phyloP scores from a whole-genome alignment of 805 yeast species.

The Metschnikowia rubicola region DNA sequence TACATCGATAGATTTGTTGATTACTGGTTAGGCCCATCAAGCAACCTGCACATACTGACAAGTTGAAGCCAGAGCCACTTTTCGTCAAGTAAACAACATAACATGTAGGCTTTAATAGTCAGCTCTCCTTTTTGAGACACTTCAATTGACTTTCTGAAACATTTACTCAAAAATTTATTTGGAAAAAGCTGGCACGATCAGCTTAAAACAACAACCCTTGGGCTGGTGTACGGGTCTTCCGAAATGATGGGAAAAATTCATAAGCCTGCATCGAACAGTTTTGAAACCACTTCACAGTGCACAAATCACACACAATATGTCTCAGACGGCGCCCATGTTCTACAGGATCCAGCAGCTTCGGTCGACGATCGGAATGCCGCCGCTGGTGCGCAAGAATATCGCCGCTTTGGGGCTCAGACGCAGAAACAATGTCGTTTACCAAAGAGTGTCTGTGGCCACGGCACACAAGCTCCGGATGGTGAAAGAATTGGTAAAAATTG shows the following conservation, averaged over 20 bases:
- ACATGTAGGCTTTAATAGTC: too few species aligned
- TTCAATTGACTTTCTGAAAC: too few species aligned
- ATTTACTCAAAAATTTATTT: too few species aligned
- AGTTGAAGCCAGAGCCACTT: too few species aligned
- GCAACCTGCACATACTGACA: too few species aligned
- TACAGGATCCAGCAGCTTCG: constrained; percentile 70
- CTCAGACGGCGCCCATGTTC: constrained; percentile 14
- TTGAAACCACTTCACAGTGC: neutral
- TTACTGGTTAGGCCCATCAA: too few species aligned
- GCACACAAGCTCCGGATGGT: constrained; percentile 84
- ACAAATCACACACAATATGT: neutral
- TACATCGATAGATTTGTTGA: too few species aligned
- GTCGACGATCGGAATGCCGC: constrained; percentile 84
- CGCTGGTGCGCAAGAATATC: constrained; percentile 59
- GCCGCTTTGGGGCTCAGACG: constrained; percentile 69
- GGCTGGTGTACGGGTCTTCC: neutral
- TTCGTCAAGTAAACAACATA: too few species aligned
- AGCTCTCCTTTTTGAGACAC: too few species aligned
- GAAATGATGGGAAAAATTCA: neutral
- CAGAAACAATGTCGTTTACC: constrained; percentile 73
- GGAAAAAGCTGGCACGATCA: neutral
- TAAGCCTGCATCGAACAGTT: neutral
- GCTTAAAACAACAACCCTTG: neutral
- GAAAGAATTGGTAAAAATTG: constrained; percentile 83
- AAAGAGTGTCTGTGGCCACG: constrained; percentile 65